Evolutionary conservation across 331 rosid genomes (phyloP).

Genomic region (Phaseolus coccineus): DNA sequence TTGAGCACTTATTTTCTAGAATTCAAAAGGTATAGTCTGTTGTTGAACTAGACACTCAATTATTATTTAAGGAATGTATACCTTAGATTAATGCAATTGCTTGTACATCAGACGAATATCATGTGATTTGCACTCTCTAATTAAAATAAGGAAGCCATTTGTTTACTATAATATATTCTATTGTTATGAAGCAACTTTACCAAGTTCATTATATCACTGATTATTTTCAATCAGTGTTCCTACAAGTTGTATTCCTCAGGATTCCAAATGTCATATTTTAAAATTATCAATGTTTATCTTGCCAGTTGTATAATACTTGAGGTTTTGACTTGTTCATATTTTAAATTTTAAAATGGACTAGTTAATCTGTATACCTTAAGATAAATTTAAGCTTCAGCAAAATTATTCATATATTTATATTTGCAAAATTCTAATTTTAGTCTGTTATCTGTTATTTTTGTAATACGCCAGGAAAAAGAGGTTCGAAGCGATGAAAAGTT

Average conservation of each 20-base stretch:
- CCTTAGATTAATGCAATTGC: not conserved
- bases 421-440: constrained; percentile 37
- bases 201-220: not conserved
- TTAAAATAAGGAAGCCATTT: not conserved
- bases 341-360: not conserved
- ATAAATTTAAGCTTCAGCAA: not conserved
- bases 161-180: constrained; percentile 13
- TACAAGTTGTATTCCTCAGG: not conserved
- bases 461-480: constrained; percentile 82
- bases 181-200: constrained; percentile 9
- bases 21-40: constrained; percentile 82
- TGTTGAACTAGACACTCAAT: constrained; percentile 12
- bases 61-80: constrained; percentile 3
- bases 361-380: not conserved
- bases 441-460: constrained; percentile 14
- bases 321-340: constrained; percentile 2
- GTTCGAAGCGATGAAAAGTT: constrained; percentile 86
- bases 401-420: constrained; percentile 18
- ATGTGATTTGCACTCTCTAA: not conserved
- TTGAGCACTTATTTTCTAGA: constrained; percentile 89
- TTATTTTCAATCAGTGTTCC: constrained; percentile 27
- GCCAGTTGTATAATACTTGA: constrained; percentile 9
- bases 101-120: constrained; percentile 9
- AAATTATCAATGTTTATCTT: not conserved
- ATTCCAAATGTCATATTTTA: constrained; percentile 3